Evolutionary conservation across 768 basidiomycete genomes (phyloP).

Genomic region (Suillus subluteus): DNA sequence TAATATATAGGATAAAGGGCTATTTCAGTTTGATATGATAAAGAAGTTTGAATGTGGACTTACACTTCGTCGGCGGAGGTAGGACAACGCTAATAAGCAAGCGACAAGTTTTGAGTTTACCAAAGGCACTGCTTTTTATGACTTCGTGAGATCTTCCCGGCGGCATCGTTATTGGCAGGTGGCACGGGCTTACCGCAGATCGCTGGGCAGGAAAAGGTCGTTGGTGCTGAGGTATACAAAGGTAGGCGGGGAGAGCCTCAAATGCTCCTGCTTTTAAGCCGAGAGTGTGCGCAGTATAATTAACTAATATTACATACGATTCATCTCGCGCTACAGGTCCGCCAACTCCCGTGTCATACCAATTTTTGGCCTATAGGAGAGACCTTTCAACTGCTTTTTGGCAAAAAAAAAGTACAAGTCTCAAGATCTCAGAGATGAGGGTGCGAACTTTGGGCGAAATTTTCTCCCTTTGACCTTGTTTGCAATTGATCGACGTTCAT

Average conservation of each 20-base stretch:
- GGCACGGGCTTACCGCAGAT: conserved; percentile 8
- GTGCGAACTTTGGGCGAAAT: conserved; percentile 11
- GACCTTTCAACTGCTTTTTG: conserved; percentile 16
- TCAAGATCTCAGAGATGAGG: conserved; percentile 9
- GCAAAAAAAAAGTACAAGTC: conserved; percentile 16
- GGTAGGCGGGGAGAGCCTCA: not conserved
- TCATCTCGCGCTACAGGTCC: conserved; percentile 14
- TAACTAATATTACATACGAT: conserved; percentile 20
- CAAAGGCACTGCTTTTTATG: conserved; percentile 20
- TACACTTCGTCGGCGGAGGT: conserved; percentile 56
- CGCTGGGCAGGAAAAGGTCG: conserved; percentile 5
- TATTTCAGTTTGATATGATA: conserved; percentile 16
- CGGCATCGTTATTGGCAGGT: conserved; percentile 10
- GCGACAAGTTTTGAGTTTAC: conserved; percentile 18
- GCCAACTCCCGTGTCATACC: conserved; percentile 18
- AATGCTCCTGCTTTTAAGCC: conserved; percentile 15
- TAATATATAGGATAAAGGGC: not conserved
- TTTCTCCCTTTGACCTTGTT: conserved; percentile 11
- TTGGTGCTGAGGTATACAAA: not conserved
- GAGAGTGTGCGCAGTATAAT: conserved; percentile 15
- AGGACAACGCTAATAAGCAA: conserved; percentile 37
- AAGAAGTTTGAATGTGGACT: conserved; percentile 17
- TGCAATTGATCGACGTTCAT: conserved; percentile 16
- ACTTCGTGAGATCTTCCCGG: conserved; percentile 17
- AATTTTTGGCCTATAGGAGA: conserved; percentile 9